phyloP scores from a whole-genome alignment of 2,329 filamentous ascomycete species.

The Talaromyces verruculosus region DNA sequence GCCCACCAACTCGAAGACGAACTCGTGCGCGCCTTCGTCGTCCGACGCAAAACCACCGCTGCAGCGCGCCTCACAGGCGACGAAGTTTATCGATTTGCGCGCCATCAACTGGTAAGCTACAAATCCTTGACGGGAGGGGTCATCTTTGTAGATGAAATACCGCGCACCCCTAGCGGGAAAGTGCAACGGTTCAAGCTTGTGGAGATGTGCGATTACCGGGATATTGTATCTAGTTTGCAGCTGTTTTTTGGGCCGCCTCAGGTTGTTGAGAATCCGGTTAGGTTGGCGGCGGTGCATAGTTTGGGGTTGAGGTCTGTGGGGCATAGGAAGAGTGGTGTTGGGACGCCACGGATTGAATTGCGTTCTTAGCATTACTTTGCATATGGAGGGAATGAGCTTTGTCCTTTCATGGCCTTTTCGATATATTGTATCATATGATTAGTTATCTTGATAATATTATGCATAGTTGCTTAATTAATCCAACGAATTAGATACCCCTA shows the following conservation, averaged over 20 bases:
- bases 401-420: background rate
- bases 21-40: slow-evolving; percentile 50
- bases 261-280: background rate
- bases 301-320: slow-evolving; percentile 7
- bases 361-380: background rate
- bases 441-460: background rate
- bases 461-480: background rate
- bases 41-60: slow-evolving; percentile 30
- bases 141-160: slow-evolving; percentile 51
- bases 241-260: background rate
- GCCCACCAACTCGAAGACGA: slow-evolving; percentile 29
- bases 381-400: background rate
- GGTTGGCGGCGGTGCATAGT: slow-evolving; percentile 1
- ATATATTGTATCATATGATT: background rate
- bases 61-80: slow-evolving; percentile 36
- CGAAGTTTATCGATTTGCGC: slow-evolving; percentile 47
- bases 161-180: slow-evolving; percentile 53
- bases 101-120: slow-evolving; percentile 47
- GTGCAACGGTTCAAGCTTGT: slow-evolving; percentile 46
- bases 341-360: slow-evolving; percentile 5
- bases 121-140: slow-evolving; percentile 51
- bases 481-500: background rate
- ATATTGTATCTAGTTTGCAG: slow-evolving; percentile 31
- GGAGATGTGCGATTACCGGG: slow-evolving; percentile 42
- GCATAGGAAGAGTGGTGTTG: background rate